These are phyloP conservation scores for Rubus parviflorus DNA, from an alignment of 306 rosid genomes.

Conservation along the genomic window DNA sequence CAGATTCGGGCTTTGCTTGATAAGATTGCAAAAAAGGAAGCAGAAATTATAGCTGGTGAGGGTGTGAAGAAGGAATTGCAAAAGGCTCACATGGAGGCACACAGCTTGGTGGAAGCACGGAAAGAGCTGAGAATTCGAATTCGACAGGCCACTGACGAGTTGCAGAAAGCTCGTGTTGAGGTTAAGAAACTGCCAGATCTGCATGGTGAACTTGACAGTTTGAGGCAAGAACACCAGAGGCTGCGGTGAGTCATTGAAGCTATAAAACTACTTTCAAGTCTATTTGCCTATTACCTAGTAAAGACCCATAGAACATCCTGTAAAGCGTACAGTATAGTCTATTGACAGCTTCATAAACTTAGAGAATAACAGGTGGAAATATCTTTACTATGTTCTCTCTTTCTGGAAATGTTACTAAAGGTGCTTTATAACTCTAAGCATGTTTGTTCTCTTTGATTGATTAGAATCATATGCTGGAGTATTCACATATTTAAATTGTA, in stretches of 20 bases:
- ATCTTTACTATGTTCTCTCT: background rate
- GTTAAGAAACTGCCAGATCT: constrained; percentile 55
- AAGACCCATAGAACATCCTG: constrained; percentile 5
- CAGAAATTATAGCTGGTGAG: constrained; percentile 60
- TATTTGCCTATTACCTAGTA: constrained; percentile 8
- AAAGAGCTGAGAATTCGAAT: constrained; percentile 58
- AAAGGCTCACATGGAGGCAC: constrained; percentile 68
- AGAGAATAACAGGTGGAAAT: background rate
- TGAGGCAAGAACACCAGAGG: constrained; percentile 63
- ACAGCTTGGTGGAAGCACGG: constrained; percentile 48
- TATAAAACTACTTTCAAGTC: constrained; percentile 20
- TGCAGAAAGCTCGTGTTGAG: constrained; percentile 53
- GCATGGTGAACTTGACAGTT: constrained; percentile 59
- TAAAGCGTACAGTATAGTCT: constrained; percentile 21
- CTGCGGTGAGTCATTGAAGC: constrained; percentile 55
- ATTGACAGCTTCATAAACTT: background rate
- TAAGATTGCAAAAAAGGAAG: constrained; percentile 68
- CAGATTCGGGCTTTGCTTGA: constrained; percentile 71
- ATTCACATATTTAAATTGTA: constrained; percentile 4
- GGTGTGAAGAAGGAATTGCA: constrained; percentile 65
- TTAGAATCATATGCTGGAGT: constrained; percentile 28
- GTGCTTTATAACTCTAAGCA: background rate
- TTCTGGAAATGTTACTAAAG: constrained; percentile 7
- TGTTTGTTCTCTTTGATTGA: constrained; percentile 9
- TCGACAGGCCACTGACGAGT: constrained; percentile 51